Evolutionary conservation across 495 filamentous ascomycete genomes (phyloP), one percentile per base, ranked within the genome.

Genomic region (Aspergillus conjunctus): DNA sequence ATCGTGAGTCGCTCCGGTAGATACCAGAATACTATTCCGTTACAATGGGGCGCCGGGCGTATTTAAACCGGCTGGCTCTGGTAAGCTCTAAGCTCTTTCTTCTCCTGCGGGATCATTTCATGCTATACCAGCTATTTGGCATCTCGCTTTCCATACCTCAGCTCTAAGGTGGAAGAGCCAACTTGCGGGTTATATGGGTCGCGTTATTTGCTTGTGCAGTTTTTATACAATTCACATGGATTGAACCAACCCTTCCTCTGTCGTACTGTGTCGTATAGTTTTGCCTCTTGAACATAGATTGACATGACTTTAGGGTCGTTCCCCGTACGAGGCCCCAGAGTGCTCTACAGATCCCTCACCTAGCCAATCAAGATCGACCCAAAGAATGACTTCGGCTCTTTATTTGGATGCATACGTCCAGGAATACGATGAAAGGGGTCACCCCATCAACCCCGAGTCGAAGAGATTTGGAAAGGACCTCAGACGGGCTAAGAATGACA

Each of bases 341-440:
- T 59, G 54, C 43, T 51, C 63, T 22, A 32, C 60, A 22, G 59
- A 46, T 11, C n/a, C 62, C n/a, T 26, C 59, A 33, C 58, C 61
- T 26, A 64, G 68, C 12, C 65, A 55, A 31, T 59, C 51, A 48
- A 65, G 20, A 53, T 46, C 70, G 32, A 65, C 66, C 22, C 54
- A 41, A 14, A 68, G 60, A 45, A 69, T 66, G 60, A 63, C 69
- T 20, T 86, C 54, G 56, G 66, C 43, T 70, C 70, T 70, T 68
- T 66, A 80, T 60, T 71, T 70, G 26, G 80, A 85, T 59, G 67
- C 66, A 39, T 82, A 80, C 62, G 78, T 73, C 31, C 88, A 91
- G 73, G 75, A 84, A 46, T 91, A 89, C 70, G 88, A 91, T 71
- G 79, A 82, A n/a, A 80, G 84, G 55, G 89, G 88, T 14, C 85